Evolutionary conservation across 441 rosid genomes (phyloP), one percentile per base, ranked within the genome.

Genomic region (Populus hybrid): DNA sequence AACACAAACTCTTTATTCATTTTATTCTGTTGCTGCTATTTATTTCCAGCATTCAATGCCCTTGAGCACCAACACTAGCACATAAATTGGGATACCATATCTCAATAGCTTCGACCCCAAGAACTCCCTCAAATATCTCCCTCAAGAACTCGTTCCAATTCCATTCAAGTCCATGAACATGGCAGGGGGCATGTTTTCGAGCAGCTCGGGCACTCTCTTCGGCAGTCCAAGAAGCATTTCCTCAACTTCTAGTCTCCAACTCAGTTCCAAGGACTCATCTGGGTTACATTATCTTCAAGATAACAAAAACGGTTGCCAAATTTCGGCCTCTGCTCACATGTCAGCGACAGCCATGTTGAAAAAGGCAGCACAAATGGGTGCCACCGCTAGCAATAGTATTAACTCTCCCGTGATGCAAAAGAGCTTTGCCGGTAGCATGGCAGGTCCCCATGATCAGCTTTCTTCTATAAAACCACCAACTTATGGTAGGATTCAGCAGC

Each of bases 331-430:
- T 0, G 84, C 88, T 69, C 87, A 84, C 81, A 87, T 88, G 90
- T 90, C 93, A 10, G 93, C 91, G 1, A 88, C 93, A 2, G 90
- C 91, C 4, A 73, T 88, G 78, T 71, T 90, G 68, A 90, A 87
- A 73, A 88, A 87, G 69, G 93, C 91, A 2, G 93, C 91, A 9
- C 91, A 90, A 76, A 87, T 90, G 89, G 93, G 89, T 61, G 88
- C 90, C 38, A 86, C 91, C 4, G 90, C 93, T 14, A 89, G 90
- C 83, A 89, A 85, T 80, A 83, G 81, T 73, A 87, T 86, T 72
- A 92, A 89, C 73, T 90, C 94, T 14, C 91, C 94, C 0, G 83
- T 90, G 90, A 90, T 89, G 92, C 93, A 90, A 61, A 90, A 87
- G 83, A 85, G 85, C 86, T 90, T 89, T 75, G 77, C 84, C 3